Percentiles rank a stretch among this genome's conserved stretches.
These are phyloP conservation scores for Apostasia ramifera DNA, from an alignment of 106 monocot genomes.

Conservation along the genomic window DNA sequence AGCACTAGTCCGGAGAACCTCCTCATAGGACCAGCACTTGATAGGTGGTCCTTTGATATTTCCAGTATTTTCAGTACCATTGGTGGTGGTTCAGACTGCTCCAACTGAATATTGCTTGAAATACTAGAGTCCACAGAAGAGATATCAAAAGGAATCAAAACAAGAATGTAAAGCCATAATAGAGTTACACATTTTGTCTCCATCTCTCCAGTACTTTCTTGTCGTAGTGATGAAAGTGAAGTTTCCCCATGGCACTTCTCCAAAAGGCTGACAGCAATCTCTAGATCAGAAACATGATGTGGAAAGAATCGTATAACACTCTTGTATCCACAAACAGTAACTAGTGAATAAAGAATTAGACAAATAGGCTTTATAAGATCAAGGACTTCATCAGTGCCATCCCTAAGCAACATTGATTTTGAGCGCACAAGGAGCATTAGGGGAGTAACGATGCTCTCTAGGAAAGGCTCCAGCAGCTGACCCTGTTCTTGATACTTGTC, in stretches of 20 bases:
- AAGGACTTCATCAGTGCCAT: slow-evolving; percentile 28
- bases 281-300: slow-evolving; percentile 97
- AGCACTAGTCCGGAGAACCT: slow-evolving; percentile 84
- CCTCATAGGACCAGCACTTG: slow-evolving; percentile 92
- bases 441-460: slow-evolving; percentile 74
- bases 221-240: slow-evolving; percentile 51
- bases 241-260: slow-evolving; percentile 48
- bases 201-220: slow-evolving; percentile 99
- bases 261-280: slow-evolving; percentile 72
- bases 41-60: slow-evolving; percentile 86
- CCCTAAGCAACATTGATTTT: slow-evolving; percentile 30
- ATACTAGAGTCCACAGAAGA: slow-evolving; percentile 79
- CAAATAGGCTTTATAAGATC: slow-evolving; percentile 68
- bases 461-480: slow-evolving; percentile 87
- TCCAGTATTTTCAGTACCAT: slow-evolving; percentile 74
- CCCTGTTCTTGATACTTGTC: slow-evolving; percentile 99
- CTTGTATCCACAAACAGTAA: slow-evolving; percentile 93
- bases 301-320: slow-evolving; percentile 88
- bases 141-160: slow-evolving; percentile 95
- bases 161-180: slow-evolving; percentile 94
- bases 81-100: slow-evolving; percentile 37
- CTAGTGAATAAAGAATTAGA: slow-evolving; percentile 76
- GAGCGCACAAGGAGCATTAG: slow-evolving; percentile 73
- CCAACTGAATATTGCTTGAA: slow-evolving; percentile 18
- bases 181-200: slow-evolving; percentile 87